Conservation (phyloP, 257 asterid genomes). For the Fraxinus quadrangulata region DNA sequence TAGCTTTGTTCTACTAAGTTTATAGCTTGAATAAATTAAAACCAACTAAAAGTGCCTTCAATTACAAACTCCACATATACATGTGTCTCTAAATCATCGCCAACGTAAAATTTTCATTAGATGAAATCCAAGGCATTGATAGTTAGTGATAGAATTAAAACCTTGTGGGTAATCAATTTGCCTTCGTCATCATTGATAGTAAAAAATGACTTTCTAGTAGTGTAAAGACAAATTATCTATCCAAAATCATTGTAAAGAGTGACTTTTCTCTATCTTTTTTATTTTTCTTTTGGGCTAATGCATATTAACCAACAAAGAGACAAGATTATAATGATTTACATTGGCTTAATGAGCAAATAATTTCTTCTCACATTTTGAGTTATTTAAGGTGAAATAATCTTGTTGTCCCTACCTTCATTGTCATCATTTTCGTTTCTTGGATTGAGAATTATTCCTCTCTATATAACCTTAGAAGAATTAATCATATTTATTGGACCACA, state of each 20-base stretch:
- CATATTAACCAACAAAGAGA: neutral
- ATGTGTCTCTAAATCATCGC: no score
- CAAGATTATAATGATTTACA: neutral
- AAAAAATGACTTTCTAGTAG: neutral
- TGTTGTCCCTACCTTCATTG: neutral
- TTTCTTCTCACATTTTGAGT: neutral
- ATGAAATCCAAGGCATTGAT: no score
- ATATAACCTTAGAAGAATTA: neutral
- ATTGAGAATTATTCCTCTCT: neutral
- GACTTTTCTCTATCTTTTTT: no score
- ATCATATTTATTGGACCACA: slow-evolving; percentile 4
- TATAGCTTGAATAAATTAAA: neutral
- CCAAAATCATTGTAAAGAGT: neutral
- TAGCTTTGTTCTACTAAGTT: neutral
- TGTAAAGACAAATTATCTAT: neutral
- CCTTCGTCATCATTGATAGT: no score
- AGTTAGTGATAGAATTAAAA: no score
- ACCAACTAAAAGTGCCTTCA: neutral
- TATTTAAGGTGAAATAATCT: neutral
- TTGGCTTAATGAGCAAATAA: neutral
- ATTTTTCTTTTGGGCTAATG: neutral
- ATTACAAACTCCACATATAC: neutral
- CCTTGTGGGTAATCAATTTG: no score
- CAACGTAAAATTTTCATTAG: no score
- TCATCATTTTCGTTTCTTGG: neutral